phyloP scores from a whole-genome alignment of 225 moss, liverwort and hornwort genomes.

The Neckera pumila region DNA sequence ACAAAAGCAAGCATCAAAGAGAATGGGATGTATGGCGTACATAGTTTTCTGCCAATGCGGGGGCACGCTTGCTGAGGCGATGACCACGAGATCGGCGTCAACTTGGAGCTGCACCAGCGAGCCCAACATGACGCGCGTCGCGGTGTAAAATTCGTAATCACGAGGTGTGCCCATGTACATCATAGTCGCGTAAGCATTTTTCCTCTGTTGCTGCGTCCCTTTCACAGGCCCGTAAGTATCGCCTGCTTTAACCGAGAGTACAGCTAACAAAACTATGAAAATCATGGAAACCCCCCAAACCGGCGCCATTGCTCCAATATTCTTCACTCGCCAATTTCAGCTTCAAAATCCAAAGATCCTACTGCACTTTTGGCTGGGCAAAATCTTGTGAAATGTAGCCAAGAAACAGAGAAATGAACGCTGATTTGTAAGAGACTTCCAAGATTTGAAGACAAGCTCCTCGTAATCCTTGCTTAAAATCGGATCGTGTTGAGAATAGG shows the following conservation, averaged over 20 bases:
- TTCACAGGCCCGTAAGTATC: slow-evolving; percentile 25
- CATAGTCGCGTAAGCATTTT: slow-evolving; percentile 93
- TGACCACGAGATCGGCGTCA: slow-evolving; percentile 82
- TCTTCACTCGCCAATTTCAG: background rate
- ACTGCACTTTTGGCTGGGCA: background rate
- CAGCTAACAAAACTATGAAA: background rate
- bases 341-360: background rate
- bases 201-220: slow-evolving; percentile 4
- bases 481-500: background rate
- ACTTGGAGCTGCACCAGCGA: slow-evolving; percentile 66
- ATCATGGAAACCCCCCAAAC: background rate
- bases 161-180: slow-evolving; percentile 97
- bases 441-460: background rate
- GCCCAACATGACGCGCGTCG: slow-evolving; percentile 78
- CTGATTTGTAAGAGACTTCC: background rate
- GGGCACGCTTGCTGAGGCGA: slow-evolving; percentile 74
- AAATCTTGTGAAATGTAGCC: background rate
- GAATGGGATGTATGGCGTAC: slow-evolving; percentile 13
- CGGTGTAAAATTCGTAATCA: slow-evolving; percentile 92
- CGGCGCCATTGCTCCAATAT: slow-evolving; percentile 1
- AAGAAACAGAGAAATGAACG: background rate
- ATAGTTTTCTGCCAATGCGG: slow-evolving; percentile 61
- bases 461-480: background rate
- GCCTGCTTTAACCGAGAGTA: slow-evolving; percentile 9
- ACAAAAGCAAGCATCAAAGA: background rate